Evolutionary conservation across 805 yeast species (phyloP).

Genomic region (Lachancea dasiensis): DNA sequence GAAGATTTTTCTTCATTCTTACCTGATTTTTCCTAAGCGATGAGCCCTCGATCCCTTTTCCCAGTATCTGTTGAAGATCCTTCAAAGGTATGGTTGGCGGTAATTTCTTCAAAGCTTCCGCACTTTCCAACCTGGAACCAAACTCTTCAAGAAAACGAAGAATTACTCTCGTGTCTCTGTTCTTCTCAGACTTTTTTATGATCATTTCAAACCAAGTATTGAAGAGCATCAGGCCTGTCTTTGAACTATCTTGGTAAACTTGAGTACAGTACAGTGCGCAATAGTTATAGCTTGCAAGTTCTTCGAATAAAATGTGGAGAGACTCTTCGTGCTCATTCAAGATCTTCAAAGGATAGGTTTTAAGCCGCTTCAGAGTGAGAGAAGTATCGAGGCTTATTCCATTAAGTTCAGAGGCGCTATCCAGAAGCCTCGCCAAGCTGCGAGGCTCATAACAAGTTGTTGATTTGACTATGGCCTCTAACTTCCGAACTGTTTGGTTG

Average conservation of each 20-base stretch:
- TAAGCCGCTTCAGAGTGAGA: slow-evolving; percentile 19
- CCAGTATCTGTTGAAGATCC: slow-evolving; percentile 40
- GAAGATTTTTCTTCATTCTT: slow-evolving; percentile 42
- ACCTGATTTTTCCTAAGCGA: slow-evolving; percentile 37
- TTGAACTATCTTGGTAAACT: slow-evolving; percentile 36
- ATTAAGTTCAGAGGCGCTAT: slow-evolving; percentile 10
- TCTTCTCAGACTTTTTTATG: slow-evolving; percentile 29
- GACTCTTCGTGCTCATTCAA: slow-evolving; percentile 58
- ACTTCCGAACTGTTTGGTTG: slow-evolving; percentile 23
- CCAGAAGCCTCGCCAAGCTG: slow-evolving; percentile 26
- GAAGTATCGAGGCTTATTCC: slow-evolving; percentile 7
- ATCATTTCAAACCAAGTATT: slow-evolving; percentile 34
- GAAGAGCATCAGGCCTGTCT: slow-evolving; percentile 40
- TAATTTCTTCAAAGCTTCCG: slow-evolving; percentile 39
- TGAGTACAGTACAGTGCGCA: slow-evolving; percentile 58
- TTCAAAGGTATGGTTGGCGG: slow-evolving; percentile 46
- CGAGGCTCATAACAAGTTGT: slow-evolving; percentile 37
- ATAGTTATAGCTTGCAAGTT: slow-evolving; percentile 47
- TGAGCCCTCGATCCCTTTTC: slow-evolving; percentile 38
- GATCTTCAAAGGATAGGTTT: slow-evolving; percentile 52
- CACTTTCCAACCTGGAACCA: slow-evolving; percentile 18
- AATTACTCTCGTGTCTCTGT: slow-evolving; percentile 5
- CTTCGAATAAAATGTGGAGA: slow-evolving; percentile 52
- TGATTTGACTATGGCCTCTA: slow-evolving; percentile 33
- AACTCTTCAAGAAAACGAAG: slow-evolving; percentile 24